Evolutionary conservation across 1,139 yeast species (phyloP).

Genomic region (Geotrichum histeridarum): DNA sequence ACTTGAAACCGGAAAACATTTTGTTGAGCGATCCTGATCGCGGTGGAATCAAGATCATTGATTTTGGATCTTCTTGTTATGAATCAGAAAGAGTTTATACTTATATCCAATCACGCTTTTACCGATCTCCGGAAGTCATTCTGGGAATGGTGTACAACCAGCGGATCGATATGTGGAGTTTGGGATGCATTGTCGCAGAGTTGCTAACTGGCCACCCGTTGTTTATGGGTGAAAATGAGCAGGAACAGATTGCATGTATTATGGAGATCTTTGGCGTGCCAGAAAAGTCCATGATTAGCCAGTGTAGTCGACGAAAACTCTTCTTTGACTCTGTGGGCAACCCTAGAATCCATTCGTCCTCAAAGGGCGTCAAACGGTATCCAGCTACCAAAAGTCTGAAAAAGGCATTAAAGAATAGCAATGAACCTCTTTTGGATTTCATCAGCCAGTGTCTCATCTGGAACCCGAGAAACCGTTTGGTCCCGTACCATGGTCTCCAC

Average conservation of each 20-base stretch:
- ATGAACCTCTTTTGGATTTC: conserved; percentile 39
- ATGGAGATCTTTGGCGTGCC: conserved; percentile 65
- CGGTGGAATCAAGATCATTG: conserved; percentile 87
- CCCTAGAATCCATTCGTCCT: conserved; percentile 35
- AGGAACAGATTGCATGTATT: conserved; percentile 56
- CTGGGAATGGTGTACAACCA: conserved; percentile 69
- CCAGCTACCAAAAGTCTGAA: conserved; percentile 32
- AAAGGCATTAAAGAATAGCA: conserved; percentile 30
- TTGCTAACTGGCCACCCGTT: conserved; percentile 61
- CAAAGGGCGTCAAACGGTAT: conserved; percentile 37
- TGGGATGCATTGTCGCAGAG: conserved; percentile 67
- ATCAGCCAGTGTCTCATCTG: conserved; percentile 44
- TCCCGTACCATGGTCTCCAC: conserved; percentile 44
- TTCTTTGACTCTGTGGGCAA: conserved; percentile 45
- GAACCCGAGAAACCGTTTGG: conserved; percentile 49
- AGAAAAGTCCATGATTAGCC: conserved; percentile 38
- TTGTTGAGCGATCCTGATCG: conserved; percentile 73
- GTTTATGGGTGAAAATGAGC: conserved; percentile 66
- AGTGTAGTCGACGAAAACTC: conserved; percentile 37
- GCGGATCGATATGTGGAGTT: conserved; percentile 76
- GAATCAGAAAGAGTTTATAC: conserved; percentile 86
- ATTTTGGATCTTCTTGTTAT: conserved; percentile 95
- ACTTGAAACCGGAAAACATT: conserved; percentile 94
- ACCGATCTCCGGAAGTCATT: conserved; percentile 86
- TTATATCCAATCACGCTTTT: conserved; percentile 91